A percentile compares a stretch with the other conserved stretches of the same genome.
These are phyloP conservation scores for Torulaspora maleeae DNA, from an alignment of 805 yeast species.

Conservation along the genomic window DNA sequence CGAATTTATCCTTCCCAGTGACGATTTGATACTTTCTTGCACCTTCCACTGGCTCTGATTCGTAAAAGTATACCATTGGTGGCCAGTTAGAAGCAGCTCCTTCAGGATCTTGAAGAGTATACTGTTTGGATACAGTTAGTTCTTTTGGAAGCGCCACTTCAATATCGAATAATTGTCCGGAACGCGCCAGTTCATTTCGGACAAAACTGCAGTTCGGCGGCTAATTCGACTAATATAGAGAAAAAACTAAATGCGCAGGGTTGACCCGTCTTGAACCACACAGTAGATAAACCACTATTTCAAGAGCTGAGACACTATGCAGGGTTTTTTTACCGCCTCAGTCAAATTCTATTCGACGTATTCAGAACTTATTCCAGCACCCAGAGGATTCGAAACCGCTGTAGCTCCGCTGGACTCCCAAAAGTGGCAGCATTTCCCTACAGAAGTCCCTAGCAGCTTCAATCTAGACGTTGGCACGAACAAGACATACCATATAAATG, in stretches of 20 bases:
- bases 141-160: background rate
- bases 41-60: slow-evolving; percentile 22
- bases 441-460: slow-evolving; percentile 6
- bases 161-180: background rate
- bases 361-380: slow-evolving; percentile 18
- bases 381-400: slow-evolving; percentile 23
- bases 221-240: background rate
- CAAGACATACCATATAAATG: background rate
- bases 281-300: too few species aligned
- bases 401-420: slow-evolving; percentile 10
- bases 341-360: slow-evolving; percentile 23
- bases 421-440: slow-evolving; percentile 24
- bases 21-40: slow-evolving; percentile 20
- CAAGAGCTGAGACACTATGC: background rate
- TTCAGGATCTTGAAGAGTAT: background rate
- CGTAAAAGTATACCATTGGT: slow-evolving; percentile 31
- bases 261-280: too few species aligned
- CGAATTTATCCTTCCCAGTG: slow-evolving; percentile 72
- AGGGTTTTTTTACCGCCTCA: slow-evolving; percentile 2
- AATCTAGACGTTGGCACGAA: slow-evolving; percentile 2
- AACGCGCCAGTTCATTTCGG: slow-evolving; percentile 1
- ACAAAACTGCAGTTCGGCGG: slow-evolving; percentile 7
- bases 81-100: background rate
- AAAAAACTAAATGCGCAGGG: too few species aligned
- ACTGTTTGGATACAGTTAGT: background rate